phyloP scores from a whole-genome alignment of 768 basidiomycete genomes.

The Tylopilus subfusipes region DNA sequence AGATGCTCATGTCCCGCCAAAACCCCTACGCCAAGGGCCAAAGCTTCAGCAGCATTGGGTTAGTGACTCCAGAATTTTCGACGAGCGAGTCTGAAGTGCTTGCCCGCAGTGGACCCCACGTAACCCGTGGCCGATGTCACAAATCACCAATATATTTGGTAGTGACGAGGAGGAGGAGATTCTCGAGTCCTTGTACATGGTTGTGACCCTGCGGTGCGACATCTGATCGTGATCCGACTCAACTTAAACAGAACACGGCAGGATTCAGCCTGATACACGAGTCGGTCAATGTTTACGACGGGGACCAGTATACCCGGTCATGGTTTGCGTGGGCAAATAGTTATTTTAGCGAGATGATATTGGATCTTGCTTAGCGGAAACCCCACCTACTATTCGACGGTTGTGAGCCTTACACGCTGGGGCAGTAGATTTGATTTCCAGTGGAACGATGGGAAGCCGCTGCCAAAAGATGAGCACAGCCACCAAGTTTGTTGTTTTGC shows the following conservation, averaged over 20 bases:
- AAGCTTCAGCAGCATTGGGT: constrained; percentile 70
- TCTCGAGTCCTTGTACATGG: constrained; percentile 52
- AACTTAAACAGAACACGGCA: constrained; percentile 54
- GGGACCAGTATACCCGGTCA: constrained; percentile 56
- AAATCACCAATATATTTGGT: constrained; percentile 69
- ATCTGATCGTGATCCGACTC: neutral
- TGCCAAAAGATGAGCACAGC: constrained; percentile 14
- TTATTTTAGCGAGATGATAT: constrained; percentile 79
- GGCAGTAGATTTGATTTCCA: constrained; percentile 28
- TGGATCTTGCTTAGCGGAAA: constrained; percentile 72
- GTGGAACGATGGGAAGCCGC: neutral
- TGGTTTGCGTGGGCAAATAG: constrained; percentile 88
- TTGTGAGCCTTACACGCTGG: constrained; percentile 54
- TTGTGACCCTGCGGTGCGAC: constrained; percentile 39
- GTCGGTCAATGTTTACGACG: constrained; percentile 60
- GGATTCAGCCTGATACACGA: constrained; percentile 79
- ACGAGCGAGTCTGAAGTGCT: neutral
- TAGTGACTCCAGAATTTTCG: constrained; percentile 20
- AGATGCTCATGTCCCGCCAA: constrained; percentile 53
- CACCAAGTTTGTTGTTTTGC: constrained; percentile 14
- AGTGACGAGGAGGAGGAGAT: constrained; percentile 73
- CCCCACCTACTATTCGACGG: constrained; percentile 62
- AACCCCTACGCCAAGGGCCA: constrained; percentile 67
- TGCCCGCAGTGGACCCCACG: constrained; percentile 62
- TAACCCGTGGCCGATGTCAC: constrained; percentile 86